Evolutionary conservation across 1,284 basidiomycete genomes (phyloP), one percentile per base, ranked within the genome.

Genomic region (Vanrija sp.): DNA sequence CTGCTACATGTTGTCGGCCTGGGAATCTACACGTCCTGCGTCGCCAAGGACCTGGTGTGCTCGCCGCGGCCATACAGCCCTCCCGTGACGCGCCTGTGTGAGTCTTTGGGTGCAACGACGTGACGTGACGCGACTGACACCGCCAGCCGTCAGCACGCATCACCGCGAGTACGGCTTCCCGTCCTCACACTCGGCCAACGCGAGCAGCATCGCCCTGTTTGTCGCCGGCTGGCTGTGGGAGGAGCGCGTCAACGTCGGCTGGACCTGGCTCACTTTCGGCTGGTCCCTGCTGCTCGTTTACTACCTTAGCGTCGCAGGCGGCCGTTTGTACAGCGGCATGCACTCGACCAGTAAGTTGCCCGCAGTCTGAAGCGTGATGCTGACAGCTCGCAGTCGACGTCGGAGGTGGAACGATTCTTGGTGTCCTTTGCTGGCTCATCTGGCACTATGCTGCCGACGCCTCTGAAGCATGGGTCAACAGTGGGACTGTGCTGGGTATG

Each of bases 111-210:
- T 19, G 39, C 39, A 6, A 1, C 5, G 14, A 6, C 43, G 46
- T 46, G 50, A 38, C 25, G 25, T 2, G 38, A 16, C 39, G 39
- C 39, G n/a, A 42, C 49, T 43, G 19, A 56, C 43, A 18, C 15
- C 0, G 2, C 5, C 64, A 92, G 89, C 86, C 3, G 88, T 92
- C 63, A 88, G 89, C 39, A 85, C 82, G 0, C 90, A 91, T 68
- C 89, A 91, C 43, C 70, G 78, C 42, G 79, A 79, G 62, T 76
- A 76, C 51, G 75, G 95, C 16, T 97, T 98, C 71, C 94, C 93
- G 0, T 97, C 93, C 0, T 97, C 94, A 0, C 95, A 98, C 71
- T 90, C 91, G 2, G 92, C 94, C 1, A 97, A 95, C 72, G 85
- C 85, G 47, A 83, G 93, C 52, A 91, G 90, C 38, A 89, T 95